Percentiles rank a stretch among this genome's conserved stretches.
phyloP scores from a whole-genome alignment of 768 basidiomycete genomes.

The Auricularia sp. region DNA sequence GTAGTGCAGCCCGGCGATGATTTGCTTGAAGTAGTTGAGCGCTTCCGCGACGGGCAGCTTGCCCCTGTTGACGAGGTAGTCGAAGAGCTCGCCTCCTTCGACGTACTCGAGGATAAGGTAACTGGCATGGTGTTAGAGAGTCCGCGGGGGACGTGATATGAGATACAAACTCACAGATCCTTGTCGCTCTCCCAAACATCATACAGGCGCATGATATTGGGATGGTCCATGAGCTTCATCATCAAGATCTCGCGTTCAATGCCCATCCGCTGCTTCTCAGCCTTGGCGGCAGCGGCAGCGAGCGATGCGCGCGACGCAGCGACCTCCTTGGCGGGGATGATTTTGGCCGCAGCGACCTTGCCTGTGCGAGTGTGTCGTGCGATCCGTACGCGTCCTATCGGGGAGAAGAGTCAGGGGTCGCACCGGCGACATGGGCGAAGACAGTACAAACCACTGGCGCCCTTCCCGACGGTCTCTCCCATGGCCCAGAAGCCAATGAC shows the following conservation, averaged over 20 bases:
- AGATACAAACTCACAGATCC: constrained; percentile 47
- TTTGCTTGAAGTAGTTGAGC: constrained; percentile 82
- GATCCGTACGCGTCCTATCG: constrained; percentile 76
- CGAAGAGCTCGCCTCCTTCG: constrained; percentile 90
- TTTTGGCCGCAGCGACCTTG: constrained; percentile 89
- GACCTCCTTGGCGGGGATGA: constrained; percentile 67
- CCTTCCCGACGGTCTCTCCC: constrained; percentile 89
- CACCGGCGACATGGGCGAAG: neutral
- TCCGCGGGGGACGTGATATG: too few relatives aligned
- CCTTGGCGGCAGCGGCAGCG: constrained; percentile 56
- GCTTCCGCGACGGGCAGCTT: constrained; percentile 62
- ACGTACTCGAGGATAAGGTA: constrained; percentile 87
- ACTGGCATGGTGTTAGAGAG: constrained; percentile 13
- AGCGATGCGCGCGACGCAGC: constrained; percentile 59
- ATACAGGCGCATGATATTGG: constrained; percentile 87
- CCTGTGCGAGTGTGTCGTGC: constrained; percentile 82
- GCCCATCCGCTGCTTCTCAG: constrained; percentile 66
- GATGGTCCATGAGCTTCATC: constrained; percentile 95
- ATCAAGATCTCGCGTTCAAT: constrained; percentile 92
- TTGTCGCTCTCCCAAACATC: constrained; percentile 94
- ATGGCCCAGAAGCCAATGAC: constrained; percentile 86
- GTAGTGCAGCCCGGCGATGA: constrained; percentile 84
- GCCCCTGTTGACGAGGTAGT: constrained; percentile 76
- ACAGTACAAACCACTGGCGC: constrained; percentile 54
- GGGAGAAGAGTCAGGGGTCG: neutral